A percentile compares a stretch with the other conserved stretches of the same genome.
These are phyloP conservation scores for Kodamaea ohmeri DNA, from an alignment of 1,139 yeast species.

Conservation along the genomic window DNA sequence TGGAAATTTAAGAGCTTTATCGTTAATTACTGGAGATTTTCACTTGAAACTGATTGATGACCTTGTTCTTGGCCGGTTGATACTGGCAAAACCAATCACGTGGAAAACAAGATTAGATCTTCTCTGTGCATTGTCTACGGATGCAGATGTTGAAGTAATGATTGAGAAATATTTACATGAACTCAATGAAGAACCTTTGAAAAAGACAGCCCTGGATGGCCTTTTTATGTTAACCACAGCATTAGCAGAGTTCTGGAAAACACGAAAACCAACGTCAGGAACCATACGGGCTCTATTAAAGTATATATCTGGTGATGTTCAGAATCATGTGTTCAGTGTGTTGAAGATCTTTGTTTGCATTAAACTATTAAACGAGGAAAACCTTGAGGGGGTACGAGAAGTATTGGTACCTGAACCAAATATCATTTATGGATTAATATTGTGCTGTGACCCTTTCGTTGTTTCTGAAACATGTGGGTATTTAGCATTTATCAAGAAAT, in stretches of 20 bases:
- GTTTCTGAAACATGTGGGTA: constrained; percentile 50
- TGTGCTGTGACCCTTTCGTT: constrained; percentile 41
- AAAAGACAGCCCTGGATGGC: no score
- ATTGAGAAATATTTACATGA: not conserved
- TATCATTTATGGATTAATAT: constrained; percentile 34
- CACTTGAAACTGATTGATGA: constrained; percentile 19
- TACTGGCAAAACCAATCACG: not conserved
- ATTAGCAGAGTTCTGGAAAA: not conserved
- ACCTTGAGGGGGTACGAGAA: constrained; percentile 13
- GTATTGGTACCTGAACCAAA: constrained; percentile 37
- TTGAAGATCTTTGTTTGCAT: constrained; percentile 13
- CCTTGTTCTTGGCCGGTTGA: constrained; percentile 10
- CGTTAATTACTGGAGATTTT: constrained; percentile 13
- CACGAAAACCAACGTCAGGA: not conserved
- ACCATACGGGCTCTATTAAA: not conserved
- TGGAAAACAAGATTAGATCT: not conserved
- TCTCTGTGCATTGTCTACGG: not conserved
- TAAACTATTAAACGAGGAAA: constrained; percentile 11
- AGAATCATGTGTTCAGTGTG: not conserved
- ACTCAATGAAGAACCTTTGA: no score
- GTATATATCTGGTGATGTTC: no score
- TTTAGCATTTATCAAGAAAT: constrained; percentile 42
- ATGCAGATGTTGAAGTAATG: not conserved
- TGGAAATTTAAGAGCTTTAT: constrained; percentile 12
- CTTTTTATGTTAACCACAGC: not conserved